phyloP scores from a whole-genome alignment of 208 protist species.

The Phytomonas francai region DNA sequence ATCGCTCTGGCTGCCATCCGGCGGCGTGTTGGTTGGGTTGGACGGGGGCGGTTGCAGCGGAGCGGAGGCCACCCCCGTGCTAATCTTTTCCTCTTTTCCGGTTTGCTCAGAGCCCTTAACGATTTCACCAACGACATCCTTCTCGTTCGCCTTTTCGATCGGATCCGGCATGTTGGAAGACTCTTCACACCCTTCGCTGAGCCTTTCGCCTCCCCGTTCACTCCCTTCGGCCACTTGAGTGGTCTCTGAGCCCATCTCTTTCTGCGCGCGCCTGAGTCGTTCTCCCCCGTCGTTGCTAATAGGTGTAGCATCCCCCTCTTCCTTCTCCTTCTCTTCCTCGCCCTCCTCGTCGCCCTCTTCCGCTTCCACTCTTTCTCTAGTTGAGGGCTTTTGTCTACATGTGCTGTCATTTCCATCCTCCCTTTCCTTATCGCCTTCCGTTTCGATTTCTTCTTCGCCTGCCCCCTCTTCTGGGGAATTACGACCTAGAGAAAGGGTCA shows the following conservation, averaged over 20 bases:
- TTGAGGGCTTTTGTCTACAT: too few species aligned
- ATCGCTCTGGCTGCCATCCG: conserved; percentile 8
- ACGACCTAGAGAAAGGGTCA: too few species aligned
- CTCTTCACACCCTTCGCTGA: background rate
- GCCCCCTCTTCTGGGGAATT: too few species aligned
- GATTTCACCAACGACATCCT: background rate
- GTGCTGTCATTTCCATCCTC: too few species aligned
- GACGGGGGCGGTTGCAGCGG: background rate
- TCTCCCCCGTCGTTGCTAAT: conserved; percentile 10
- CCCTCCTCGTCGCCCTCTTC: background rate
- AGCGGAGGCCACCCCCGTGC: background rate
- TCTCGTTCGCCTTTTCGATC: background rate
- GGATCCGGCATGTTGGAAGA: background rate
- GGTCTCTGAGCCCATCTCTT: background rate
- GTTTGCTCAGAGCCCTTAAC: background rate
- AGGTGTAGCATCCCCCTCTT: background rate
- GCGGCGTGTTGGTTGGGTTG: conserved; percentile 5
- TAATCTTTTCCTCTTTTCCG: conserved; percentile 1
- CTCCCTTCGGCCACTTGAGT: background rate
- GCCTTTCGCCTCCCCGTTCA: background rate
- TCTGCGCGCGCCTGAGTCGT: background rate
- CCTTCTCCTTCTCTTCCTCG: conserved; percentile 1
- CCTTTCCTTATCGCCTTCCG: too few species aligned
- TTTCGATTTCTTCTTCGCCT: too few species aligned
- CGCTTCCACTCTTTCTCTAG: too few species aligned